A percentile compares a stretch with the other conserved stretches of the same genome.
Evolutionary conservation across 345 rosid genomes (phyloP).

Genomic region (Eucalyptus erythrocorys): DNA sequence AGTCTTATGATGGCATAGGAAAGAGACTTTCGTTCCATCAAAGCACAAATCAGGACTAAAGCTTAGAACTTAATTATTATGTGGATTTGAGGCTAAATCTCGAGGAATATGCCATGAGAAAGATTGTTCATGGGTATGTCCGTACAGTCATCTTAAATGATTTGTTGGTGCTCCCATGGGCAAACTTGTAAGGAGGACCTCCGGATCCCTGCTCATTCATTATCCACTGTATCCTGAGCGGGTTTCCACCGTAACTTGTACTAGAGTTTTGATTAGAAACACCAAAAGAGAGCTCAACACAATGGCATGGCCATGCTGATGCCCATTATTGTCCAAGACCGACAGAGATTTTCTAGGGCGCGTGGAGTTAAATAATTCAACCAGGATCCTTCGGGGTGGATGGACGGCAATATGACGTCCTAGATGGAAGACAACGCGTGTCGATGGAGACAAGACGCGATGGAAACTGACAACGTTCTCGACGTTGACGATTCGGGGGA

Average conservation of each 20-base stretch:
- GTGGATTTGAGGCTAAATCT: background rate
- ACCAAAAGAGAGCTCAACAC: background rate
- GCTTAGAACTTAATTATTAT: background rate
- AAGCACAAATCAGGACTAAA: background rate
- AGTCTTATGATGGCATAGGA: background rate
- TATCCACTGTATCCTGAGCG: background rate
- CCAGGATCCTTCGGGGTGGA: background rate
- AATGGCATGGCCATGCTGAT: background rate
- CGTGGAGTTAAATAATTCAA: background rate
- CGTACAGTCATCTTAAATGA: background rate
- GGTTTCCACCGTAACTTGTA: no score
- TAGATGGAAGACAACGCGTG: background rate
- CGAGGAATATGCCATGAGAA: background rate
- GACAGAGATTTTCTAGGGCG: background rate
- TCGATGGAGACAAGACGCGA: background rate
- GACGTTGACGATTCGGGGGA: background rate
- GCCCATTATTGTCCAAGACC: background rate
- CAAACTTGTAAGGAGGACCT: background rate
- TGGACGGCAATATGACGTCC: background rate
- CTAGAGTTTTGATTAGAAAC: background rate
- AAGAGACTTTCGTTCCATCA: background rate
- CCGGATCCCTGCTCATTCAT: background rate
- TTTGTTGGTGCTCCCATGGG: background rate
- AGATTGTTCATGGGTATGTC: no score
- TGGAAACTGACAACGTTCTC: background rate